These are phyloP conservation scores for Heritiera littoralis DNA, from an alignment of 345 rosid species.

Conservation along the genomic window DNA sequence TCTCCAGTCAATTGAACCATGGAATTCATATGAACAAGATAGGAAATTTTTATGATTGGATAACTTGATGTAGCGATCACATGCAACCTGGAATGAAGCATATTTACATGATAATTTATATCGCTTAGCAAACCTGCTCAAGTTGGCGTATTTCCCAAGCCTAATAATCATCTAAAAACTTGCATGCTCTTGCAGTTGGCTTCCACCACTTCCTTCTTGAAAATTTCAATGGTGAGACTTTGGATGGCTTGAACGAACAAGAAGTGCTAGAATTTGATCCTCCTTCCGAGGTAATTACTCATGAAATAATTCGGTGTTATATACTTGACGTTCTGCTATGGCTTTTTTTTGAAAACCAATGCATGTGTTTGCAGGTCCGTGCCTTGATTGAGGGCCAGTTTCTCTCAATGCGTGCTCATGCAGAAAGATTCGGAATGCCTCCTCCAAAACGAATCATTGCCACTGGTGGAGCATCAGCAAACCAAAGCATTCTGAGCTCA, in stretches of 20 bases:
- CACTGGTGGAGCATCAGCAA: constrained; percentile 89
- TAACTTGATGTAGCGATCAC: background rate
- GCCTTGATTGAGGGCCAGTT: constrained; percentile 89
- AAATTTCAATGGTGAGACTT: constrained; percentile 46
- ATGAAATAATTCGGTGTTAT: background rate
- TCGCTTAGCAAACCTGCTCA: background rate
- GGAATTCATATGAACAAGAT: background rate
- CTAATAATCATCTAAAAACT: constrained; percentile 6
- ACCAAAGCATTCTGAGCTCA: constrained; percentile 59
- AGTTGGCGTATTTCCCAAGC: background rate
- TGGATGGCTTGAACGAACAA: constrained; percentile 45
- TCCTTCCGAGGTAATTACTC: constrained; percentile 64
- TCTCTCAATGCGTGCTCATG: constrained; percentile 81
- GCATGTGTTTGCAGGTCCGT: constrained; percentile 56
- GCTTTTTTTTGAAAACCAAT: background rate
- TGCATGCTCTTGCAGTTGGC: constrained; percentile 51
- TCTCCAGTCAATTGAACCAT: background rate
- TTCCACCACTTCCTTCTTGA: constrained; percentile 64
- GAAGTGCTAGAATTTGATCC: constrained; percentile 76
- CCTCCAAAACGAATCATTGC: constrained; percentile 89
- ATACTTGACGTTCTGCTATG: background rate
- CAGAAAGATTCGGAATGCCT: constrained; percentile 90
- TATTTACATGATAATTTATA: background rate
- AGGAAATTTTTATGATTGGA: background rate
- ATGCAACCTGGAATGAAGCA: background rate